These are phyloP conservation scores for Fusarium clavum DNA, from an alignment of 2,329 filamentous ascomycete species.

Conservation along the genomic window DNA sequence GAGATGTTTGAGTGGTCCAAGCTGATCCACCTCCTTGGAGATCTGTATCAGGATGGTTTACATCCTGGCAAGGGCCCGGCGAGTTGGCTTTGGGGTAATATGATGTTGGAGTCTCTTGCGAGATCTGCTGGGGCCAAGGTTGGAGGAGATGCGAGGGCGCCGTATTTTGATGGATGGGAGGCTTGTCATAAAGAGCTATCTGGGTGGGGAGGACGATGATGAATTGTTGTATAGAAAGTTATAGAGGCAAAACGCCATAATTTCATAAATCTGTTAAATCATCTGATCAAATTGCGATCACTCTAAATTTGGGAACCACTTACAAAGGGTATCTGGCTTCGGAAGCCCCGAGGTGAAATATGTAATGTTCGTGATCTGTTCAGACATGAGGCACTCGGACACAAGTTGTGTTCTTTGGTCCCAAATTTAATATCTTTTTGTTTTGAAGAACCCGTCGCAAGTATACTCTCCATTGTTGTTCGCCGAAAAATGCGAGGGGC, in stretches of 20 bases:
- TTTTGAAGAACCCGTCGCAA: too few relatives aligned
- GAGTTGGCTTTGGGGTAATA: constrained; percentile 36
- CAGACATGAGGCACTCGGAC: neutral
- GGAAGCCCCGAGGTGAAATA: neutral
- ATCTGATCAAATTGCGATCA: fast-evolving
- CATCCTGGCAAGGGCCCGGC: constrained; percentile 33
- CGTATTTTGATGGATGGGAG: constrained; percentile 23
- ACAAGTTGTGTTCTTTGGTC: neutral
- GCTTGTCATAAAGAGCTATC: constrained; percentile 9
- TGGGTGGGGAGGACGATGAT: constrained; percentile 25
- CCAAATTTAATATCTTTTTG: neutral
- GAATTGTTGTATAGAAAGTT: neutral
- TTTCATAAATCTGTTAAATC: neutral
- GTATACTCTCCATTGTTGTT: too few relatives aligned
- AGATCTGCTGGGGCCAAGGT: constrained; percentile 12
- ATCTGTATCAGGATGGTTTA: constrained; percentile 12
- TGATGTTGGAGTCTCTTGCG: constrained; percentile 31
- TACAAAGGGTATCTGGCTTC: neutral
- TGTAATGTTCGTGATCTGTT: neutral
- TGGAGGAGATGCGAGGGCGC: constrained; percentile 8
- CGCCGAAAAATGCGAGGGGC: neutral
- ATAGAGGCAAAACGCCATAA: neutral
- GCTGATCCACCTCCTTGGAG: constrained; percentile 25
- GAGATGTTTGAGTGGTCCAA: constrained; percentile 38
- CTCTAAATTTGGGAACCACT: neutral